Evolutionary conservation across 1,139 yeast genomes (phyloP).

Genomic region (Yamadazyma jaroonii): DNA sequence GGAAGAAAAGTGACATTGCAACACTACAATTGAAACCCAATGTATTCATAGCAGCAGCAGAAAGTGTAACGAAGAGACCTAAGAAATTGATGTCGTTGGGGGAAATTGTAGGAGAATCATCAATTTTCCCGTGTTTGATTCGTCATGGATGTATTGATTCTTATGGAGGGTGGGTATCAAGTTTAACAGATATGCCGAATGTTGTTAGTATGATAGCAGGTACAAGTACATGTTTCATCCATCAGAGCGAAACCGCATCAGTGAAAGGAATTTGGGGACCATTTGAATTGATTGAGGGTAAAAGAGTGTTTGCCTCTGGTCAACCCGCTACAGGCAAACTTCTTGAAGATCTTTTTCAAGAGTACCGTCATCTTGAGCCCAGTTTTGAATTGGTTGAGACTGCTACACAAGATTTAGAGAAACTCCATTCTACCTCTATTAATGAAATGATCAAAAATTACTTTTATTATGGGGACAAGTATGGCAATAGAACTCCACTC

Average conservation of each 20-base stretch:
- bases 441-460: slow-evolving; percentile 32
- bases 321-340: slow-evolving; percentile 58
- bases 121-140: slow-evolving; percentile 17
- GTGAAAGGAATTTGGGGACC: slow-evolving; percentile 60
- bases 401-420: slow-evolving; percentile 21
- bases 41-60: slow-evolving; percentile 19
- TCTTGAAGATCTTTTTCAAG: slow-evolving; percentile 44
- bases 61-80: slow-evolving; percentile 4
- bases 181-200: slow-evolving; percentile 17
- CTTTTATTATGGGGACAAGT: slow-evolving; percentile 52
- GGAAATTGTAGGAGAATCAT: slow-evolving; percentile 17
- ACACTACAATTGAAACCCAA: slow-evolving; percentile 16
- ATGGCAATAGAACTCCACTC: slow-evolving; percentile 56
- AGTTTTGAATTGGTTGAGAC: slow-evolving; percentile 33
- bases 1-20: slow-evolving; percentile 30
- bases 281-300: slow-evolving; percentile 26
- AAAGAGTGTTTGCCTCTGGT: slow-evolving; percentile 49
- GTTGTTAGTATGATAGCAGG: slow-evolving; percentile 55
- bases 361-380: slow-evolving; percentile 16
- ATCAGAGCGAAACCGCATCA: slow-evolving; percentile 21
- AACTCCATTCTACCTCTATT: slow-evolving; percentile 18
- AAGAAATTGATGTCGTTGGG: slow-evolving; percentile 17
- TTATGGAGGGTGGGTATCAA: slow-evolving; percentile 52
- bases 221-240: slow-evolving; percentile 55
- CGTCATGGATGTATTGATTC: slow-evolving; percentile 56